Conservation (phyloP, 208 protist species). For the Leishmania aethiopica region DNA sequence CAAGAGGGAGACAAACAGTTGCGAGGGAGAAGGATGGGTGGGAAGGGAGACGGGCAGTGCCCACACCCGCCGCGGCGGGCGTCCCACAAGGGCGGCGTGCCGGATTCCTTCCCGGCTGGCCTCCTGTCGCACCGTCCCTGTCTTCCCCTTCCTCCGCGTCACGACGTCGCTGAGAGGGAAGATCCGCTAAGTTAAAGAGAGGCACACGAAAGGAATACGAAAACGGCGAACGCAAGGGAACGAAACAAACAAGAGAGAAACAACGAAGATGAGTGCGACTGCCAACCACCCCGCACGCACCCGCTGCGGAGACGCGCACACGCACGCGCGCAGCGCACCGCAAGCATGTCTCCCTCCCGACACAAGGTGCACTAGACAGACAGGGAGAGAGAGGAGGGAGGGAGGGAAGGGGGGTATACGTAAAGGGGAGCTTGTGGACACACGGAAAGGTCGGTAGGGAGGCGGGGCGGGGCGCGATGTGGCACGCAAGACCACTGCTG, state of each 20-base stretch:
- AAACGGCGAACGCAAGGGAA: background rate
- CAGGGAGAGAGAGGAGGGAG: background rate
- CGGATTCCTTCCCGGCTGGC: background rate
- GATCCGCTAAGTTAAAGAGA: constrained; percentile 9
- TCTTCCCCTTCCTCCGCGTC: background rate
- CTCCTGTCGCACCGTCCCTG: background rate
- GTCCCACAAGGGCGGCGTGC: background rate
- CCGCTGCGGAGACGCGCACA: background rate
- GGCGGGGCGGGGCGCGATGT: background rate
- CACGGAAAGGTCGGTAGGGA: background rate
- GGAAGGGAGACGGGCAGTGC: background rate
- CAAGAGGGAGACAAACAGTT: background rate
- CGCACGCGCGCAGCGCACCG: background rate
- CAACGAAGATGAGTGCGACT: background rate
- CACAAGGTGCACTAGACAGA: background rate
- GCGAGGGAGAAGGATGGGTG: background rate
- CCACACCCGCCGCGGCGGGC: background rate
- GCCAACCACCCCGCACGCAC: background rate
- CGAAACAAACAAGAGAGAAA: background rate
- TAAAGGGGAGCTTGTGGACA: background rate
- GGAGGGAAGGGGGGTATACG: background rate
- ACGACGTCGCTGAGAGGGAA: background rate
- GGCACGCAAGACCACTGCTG: background rate
- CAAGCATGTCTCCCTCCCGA: background rate
- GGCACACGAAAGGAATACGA: background rate